These are phyloP conservation scores for Globisporangium abappressorium DNA, from an alignment of 352 stramenopile species.

Conservation along the genomic window DNA sequence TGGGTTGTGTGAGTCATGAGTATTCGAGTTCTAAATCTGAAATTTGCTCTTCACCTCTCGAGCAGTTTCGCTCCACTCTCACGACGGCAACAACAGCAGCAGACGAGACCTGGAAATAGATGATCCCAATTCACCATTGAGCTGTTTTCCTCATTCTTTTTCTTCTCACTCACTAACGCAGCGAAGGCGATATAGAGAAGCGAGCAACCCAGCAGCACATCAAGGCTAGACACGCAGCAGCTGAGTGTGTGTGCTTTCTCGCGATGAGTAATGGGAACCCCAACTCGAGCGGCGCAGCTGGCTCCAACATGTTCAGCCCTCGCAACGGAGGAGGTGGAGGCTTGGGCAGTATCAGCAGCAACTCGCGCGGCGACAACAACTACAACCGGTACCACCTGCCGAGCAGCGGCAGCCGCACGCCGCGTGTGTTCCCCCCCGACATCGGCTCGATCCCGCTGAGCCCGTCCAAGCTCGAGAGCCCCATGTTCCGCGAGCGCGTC, in stretches of 20 bases:
- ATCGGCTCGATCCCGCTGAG: constrained; percentile 55
- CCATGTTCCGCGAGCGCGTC: constrained; percentile 70
- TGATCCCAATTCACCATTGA: background rate
- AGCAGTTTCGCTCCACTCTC: background rate
- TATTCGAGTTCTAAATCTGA: no score
- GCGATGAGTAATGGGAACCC: constrained; percentile 19
- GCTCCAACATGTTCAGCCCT: constrained; percentile 19
- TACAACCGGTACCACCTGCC: constrained; percentile 41
- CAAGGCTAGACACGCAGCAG: no score
- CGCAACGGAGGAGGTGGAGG: background rate
- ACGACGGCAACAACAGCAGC: background rate
- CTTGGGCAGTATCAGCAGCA: background rate
- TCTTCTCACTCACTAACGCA: background rate
- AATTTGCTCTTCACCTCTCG: background rate
- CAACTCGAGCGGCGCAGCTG: background rate
- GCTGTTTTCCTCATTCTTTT: background rate
- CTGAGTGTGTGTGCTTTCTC: background rate
- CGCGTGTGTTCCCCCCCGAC: constrained; percentile 55
- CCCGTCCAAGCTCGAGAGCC: constrained; percentile 66
- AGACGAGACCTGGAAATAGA: background rate
- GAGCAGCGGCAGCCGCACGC: constrained; percentile 32
- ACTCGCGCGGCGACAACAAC: constrained; percentile 5
- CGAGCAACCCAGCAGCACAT: no score
- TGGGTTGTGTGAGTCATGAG: no score
- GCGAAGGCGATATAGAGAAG: no score